phyloP scores from a whole-genome alignment of 1,139 yeast species.

The Yamadazyma taylorii region DNA sequence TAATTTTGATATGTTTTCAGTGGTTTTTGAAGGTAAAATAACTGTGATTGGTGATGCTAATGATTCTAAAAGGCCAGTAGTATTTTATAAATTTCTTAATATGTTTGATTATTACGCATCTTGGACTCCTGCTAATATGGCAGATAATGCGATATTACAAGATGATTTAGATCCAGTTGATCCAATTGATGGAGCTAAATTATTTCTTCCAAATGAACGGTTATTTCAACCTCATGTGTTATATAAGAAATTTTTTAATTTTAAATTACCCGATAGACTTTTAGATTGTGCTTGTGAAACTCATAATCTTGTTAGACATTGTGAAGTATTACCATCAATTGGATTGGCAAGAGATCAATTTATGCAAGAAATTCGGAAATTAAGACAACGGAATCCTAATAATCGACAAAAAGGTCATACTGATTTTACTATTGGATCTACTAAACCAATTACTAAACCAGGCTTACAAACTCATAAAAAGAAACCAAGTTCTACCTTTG shows the following conservation, averaged over 20 bases:
- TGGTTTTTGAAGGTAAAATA: conserved; percentile 53
- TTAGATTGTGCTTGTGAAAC: conserved; percentile 42
- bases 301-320: conserved; percentile 36
- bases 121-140: conserved; percentile 47
- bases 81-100: conserved; percentile 36
- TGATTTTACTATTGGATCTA: conserved; percentile 9
- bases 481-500: conserved; percentile 19
- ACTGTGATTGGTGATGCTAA: conserved; percentile 24
- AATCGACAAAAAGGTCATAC: conserved; percentile 10
- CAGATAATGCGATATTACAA: conserved; percentile 41
- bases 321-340: conserved; percentile 41
- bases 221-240: conserved; percentile 38
- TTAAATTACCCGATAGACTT: conserved; percentile 41
- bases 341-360: conserved; percentile 25
- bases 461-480: conserved; percentile 15
- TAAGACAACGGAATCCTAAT: conserved; percentile 13
- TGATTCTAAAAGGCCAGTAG: conserved; percentile 22
- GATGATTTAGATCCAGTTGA: conserved; percentile 46
- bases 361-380: conserved; percentile 14
- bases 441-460: conserved; percentile 1
- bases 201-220: conserved; percentile 38
- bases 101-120: conserved; percentile 48
- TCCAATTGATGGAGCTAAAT: conserved; percentile 37
- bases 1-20: conserved; percentile 58
- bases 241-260: conserved; percentile 44